These are phyloP conservation scores for Coemansia sp. DNA, from an alignment of 192 early-diverging fungal genomes.

Conservation along the genomic window DNA sequence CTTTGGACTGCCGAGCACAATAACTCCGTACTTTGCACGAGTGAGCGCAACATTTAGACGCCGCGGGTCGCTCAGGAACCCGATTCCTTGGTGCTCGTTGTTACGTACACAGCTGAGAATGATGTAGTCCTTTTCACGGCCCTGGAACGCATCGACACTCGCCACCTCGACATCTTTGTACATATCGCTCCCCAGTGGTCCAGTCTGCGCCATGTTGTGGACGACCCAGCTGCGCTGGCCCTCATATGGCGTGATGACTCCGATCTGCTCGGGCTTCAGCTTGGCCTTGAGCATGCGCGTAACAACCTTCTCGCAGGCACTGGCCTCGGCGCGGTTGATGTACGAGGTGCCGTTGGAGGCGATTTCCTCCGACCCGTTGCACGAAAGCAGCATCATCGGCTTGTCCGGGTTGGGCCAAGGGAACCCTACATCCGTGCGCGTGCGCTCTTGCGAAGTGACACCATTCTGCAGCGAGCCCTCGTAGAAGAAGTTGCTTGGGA, in stretches of 20 bases:
- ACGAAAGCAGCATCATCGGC: constrained; percentile 94
- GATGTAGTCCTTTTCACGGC: constrained; percentile 99
- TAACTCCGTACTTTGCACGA: constrained; percentile 89
- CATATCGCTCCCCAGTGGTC: constrained; percentile 82
- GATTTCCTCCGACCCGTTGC: constrained; percentile 94
- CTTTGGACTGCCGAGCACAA: constrained; percentile 93
- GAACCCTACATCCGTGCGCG: constrained; percentile 84
- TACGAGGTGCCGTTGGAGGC: constrained; percentile 96
- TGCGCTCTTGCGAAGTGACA: constrained; percentile 86
- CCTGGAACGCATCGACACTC: constrained; percentile 98
- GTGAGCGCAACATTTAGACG: constrained; percentile 89
- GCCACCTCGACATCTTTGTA: constrained; percentile 99
- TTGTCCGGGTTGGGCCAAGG: constrained; percentile 93
- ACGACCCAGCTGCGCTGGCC: constrained; percentile 96
- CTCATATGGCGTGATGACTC: constrained; percentile 98
- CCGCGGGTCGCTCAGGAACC: constrained; percentile 88
- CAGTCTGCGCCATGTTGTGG: constrained; percentile 92
- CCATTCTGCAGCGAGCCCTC: constrained; percentile 98
- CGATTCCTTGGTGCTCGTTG: constrained; percentile 97
- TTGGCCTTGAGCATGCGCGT: constrained; percentile 89
- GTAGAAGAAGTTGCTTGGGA: constrained; percentile 99
- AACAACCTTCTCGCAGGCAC: constrained; percentile 96
- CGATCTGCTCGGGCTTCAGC: constrained; percentile 86
- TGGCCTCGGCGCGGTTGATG: constrained; percentile 94
- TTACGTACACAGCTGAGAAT: constrained; percentile 96